These are phyloP conservation scores for Leccinum uliginosum DNA, from an alignment of 768 basidiomycete genomes.

Conservation along the genomic window DNA sequence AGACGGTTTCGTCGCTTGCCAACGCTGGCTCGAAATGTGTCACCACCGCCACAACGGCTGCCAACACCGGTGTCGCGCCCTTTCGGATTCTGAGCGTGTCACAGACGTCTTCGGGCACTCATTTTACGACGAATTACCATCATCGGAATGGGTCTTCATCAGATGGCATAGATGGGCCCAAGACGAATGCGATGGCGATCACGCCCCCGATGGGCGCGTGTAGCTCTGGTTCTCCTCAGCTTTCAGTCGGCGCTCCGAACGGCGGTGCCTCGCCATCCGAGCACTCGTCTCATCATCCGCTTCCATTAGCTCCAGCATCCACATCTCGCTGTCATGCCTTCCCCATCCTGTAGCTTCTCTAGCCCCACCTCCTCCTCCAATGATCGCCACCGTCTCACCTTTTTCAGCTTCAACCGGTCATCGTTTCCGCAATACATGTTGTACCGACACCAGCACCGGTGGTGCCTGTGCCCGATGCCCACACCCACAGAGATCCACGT, in stretches of 20 bases:
- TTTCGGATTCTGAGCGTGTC: conserved; percentile 20
- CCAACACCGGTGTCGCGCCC: conserved; percentile 2
- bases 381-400: conserved; percentile 12
- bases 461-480: too few species aligned
- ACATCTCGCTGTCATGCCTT: not conserved
- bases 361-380: conserved; percentile 10
- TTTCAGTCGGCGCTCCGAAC: not conserved
- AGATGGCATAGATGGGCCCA: too few species aligned
- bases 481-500: too few species aligned
- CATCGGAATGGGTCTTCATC: not conserved
- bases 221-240: conserved; percentile 3
- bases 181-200: not conserved
- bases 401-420: conserved; percentile 20
- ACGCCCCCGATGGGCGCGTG: conserved; percentile 5
- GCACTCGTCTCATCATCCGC: conserved; percentile 4
- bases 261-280: conserved; percentile 4
- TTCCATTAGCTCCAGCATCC: conserved; percentile 4
- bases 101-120: not conserved
- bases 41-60: not conserved
- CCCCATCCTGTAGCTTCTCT: conserved; percentile 8
- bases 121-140: not conserved
- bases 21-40: too few species aligned
- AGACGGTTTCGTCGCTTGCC: too few species aligned
- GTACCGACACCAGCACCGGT: conserved; percentile 4
- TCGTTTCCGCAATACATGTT: conserved; percentile 20